Base-by-base conservation (phyloP, 202 grass and related monocot genomes). In the Bolboschoenoplectus hybrid region DNA sequence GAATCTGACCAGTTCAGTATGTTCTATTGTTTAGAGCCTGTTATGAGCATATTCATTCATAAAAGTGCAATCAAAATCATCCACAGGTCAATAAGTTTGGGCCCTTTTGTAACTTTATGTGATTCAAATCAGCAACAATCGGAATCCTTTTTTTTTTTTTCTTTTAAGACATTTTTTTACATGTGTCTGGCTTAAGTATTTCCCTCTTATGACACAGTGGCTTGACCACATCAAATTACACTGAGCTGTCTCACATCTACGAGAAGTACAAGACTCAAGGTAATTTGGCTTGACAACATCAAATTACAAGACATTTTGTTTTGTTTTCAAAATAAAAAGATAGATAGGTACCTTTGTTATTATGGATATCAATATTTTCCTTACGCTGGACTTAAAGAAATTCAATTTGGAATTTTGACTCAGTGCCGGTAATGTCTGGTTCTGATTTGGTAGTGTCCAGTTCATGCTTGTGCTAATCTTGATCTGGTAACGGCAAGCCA, bases 241-340 rank as follows among this genome's bases (percentile, higher is more conserved):
- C 93, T 35, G 97, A 99, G 53, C 81, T 99, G 52, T 99, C 97
- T 73, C 97, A 99, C 88, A 85, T 99, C 34, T 94, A 99, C 75
- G 97, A 98, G 85, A 98, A 99, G 88, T 99, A 99, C 90, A 99
- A 99, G 66, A 82, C 92, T 86, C 93, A 99, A 94, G 97, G 97
- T 99, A 91, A 85, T 81, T 51, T 62, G 46, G 78, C 58, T 67
- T 70, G 58, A 13, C 81, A 61, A 82, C 32, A 4, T 84, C n/a
- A 63, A 56, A 11, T 60, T 60, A 26, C 26, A 26, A 26, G 26
- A 26, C 26, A 26, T 69, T 1, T 75, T 81, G 41, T 35, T 77
- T 64, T 64, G 2, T 36, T 41, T 19, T 60, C 43, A 74, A 73
- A 17, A 80, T n/a, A 58, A 80, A 79, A 79, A 20, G 61, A 60